Evolutionary conservation across 2,329 filamentous ascomycete species (phyloP), one percentile per base, ranked within the genome.

Genomic region (Fusarium buharicum): DNA sequence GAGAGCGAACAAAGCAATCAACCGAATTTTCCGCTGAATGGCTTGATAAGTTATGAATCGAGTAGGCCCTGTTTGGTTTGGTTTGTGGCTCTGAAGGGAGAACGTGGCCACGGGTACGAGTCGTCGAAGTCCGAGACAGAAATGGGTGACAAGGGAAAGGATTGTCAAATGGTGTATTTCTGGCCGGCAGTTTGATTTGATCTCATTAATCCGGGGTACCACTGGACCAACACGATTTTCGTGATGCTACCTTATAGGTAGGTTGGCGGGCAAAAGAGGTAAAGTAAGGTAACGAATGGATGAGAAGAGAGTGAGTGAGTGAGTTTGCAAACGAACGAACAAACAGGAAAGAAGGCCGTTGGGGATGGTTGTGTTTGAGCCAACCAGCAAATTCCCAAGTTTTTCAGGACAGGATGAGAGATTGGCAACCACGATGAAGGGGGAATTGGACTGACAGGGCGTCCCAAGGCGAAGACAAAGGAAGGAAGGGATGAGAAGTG

Each of bases 351-450:
- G 50, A 40, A 53, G 52, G 30, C 50, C 43, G 58, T 59, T 59
- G 24, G 52, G 39, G 49, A 60, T 41, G 47, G 60, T 41, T 57
- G 56, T 55, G 63, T 49, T 45, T 62, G 54, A 57, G 43, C 56
- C 56, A 64, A 55, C 49, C 43, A 66, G 59, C 45, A 49, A 40
- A 51, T 31, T 38, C 66, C 55, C 52, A 52, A 57, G 55, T 59
- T 68, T 68, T 59, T 56, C 54, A 24, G n/a, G n/a, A 24, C 22
- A 24, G 22, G 8, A 24, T 54, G 66, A 70, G 67, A 69, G 69
- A 68, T 70, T 68, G 67, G 64, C 51, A 60, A 57, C 53, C 55
- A 56, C 59, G 50, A 70, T 70, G 66, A 70, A 69, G 68, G 68
- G 68, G 67, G 68, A 59, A 66, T 68, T 67, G 57, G 55, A 63